Base-by-base conservation (phyloP, 306 rosid species). In the Fragaria vesca region DNA sequence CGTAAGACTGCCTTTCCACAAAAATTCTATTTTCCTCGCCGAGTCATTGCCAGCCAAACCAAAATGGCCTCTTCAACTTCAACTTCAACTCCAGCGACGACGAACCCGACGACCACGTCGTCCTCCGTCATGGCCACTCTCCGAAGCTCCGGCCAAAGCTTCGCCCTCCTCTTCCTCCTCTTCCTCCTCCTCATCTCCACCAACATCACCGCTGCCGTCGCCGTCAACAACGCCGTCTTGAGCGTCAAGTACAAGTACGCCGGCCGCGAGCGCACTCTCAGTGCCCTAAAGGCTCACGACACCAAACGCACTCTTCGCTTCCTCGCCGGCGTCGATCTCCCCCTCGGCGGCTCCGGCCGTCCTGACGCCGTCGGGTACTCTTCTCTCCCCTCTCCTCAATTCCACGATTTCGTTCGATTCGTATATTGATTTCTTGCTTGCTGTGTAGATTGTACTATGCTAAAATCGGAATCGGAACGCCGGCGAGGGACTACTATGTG, bases 401-500 rank as follows among this genome's bases (percentile, higher is more conserved):
- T 61, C 0, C 2, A 1, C 13, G 32, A n/a, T 26, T 26, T 28
- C 38, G 16, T 61, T 15, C 15, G 45, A n/a, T 51, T 42, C 5
- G 8, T 6, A 2, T 6, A 15, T 13, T 63, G 69, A 18, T 45
- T 57, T 51, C 78, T 51, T 24, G 55, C 63, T 57, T 30, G 67
- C 80, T 76, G 50, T 89, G 72, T 76, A 95, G 99, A 88, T 97
- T 95, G 76, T 95, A 95, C 84, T 95, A 91, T 81, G 99, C 99
- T 18, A 89, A 86, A 88, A 95, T 95, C 80, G 97, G 97, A 79
- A 95, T 95, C 81, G 99, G 99, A 79, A 93, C 97, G 65, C 99
- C 99, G 75, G 54, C 93, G 2, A 88, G 86, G 89, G 86, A 91
- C 78, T 95, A 93, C 73, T 95, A 95, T 84, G 89, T 93, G 18